Evolutionary conservation across 2,329 filamentous ascomycete genomes (phyloP), one percentile per base, ranked within the genome.

Genomic region (Aspergillus proliferans): DNA sequence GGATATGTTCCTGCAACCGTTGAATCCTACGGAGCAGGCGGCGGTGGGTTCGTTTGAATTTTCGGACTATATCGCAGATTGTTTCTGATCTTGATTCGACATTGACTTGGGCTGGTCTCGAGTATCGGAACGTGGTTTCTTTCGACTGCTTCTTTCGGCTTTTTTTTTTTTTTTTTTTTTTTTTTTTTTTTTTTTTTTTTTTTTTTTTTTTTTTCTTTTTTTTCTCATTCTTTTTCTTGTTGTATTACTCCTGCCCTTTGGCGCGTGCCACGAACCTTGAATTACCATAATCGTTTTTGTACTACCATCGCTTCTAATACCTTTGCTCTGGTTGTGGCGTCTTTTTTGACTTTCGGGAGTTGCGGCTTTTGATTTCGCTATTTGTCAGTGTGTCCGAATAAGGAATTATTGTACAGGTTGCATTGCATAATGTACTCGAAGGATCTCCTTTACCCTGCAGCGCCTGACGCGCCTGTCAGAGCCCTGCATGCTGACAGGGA

Each of bases 1-100:
- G 18, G 39, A 18, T 39, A 21, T 24, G 5, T 30, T 53, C 14
- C 54, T 38, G 3, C n/a, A 39, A 33, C 47, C 54, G 24, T 40
- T 52, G 14, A 42, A 45, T 24, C 19, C 50, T 33, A 15, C 46
- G 8, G 52, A 50, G 12, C 38, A 42, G 41, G 43, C 38, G 41
- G n/a, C 48, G 12, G 47, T 48, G 21, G 56, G 58, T 9, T 38
- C 51, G 7, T 53, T 60, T 41, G 52, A 58, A 26, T 55, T 60
- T 39, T 52, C 53, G 4, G 56, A 58, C 14, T 58, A 53, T 24
- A 43, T 55, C n/a, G 45, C 51, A 18, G 51, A 56, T 34, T 55
- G 45, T 30, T 59, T 39, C 36, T 51, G 38, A 47, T 18, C 10
- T 14, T 36, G 14, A 7, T 15, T 19, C 19, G 38, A 40, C 1